phyloP scores from a whole-genome alignment of 2,329 filamentous ascomycete genomes.

The Macroventuria anomochaeta region DNA sequence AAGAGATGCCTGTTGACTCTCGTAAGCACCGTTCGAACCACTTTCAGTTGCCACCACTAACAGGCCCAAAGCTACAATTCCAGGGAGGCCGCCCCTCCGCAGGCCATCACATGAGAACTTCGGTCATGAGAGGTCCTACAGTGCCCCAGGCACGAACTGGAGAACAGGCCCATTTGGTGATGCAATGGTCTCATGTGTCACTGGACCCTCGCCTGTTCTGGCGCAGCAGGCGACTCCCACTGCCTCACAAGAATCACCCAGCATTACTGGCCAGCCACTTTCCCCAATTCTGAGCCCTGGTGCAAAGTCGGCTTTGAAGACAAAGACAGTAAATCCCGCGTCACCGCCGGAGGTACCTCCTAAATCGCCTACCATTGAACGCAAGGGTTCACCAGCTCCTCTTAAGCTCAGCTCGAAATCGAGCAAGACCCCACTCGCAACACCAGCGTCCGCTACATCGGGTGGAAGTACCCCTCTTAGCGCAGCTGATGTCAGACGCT shows the following conservation, averaged over 20 bases:
- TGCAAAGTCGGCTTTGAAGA: constrained; percentile 39
- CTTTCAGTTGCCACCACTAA: constrained; percentile 19
- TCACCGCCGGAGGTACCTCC: constrained; percentile 46
- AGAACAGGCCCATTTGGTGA: constrained; percentile 49
- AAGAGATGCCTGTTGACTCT: constrained; percentile 49
- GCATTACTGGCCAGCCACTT: constrained; percentile 20
- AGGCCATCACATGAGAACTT: constrained; percentile 43
- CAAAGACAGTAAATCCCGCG: constrained; percentile 39
- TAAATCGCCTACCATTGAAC: constrained; percentile 45
- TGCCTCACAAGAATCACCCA: constrained; percentile 25
- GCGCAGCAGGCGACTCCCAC: constrained; percentile 25
- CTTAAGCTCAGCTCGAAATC: constrained; percentile 41
- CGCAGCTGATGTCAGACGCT: constrained; percentile 40
- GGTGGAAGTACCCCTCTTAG: constrained; percentile 35
- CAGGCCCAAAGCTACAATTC: constrained; percentile 45
- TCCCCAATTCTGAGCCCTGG: constrained; percentile 46
- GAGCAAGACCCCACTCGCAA: constrained; percentile 41
- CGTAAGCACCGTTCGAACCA: constrained; percentile 38
- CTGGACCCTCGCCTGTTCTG: constrained; percentile 41
- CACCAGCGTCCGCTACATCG: constrained; percentile 37
- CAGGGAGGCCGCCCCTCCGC: constrained; percentile 49
- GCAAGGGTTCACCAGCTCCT: constrained; percentile 44
- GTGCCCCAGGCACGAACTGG: constrained; percentile 49
- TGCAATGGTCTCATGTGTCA: constrained; percentile 49
- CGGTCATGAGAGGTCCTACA: constrained; percentile 49